Base-by-base conservation (phyloP, 2,329 filamentous ascomycete species). In the Colletotrichum lindemuthianum region DNA sequence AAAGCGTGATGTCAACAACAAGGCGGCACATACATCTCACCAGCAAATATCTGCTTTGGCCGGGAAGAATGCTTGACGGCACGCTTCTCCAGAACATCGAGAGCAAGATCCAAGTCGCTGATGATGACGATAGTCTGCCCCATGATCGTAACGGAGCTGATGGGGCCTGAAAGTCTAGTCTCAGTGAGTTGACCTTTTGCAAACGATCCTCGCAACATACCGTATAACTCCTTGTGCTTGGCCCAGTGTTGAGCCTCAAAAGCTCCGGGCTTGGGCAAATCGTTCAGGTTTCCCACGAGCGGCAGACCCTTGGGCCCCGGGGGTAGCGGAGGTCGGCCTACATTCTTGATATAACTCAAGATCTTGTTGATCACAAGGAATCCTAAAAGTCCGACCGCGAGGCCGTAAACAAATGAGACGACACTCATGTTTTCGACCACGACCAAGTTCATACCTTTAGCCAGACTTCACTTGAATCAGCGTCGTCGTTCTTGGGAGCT, bases 221-320 rank as follows among this genome's bases (percentile, higher is more conserved):
- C 74, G 52, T 76, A 76, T 8, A 65, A 32, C 2, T 79, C 72
- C 40, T 77, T 78, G 56, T 75, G 72, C 48, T 73, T 70, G 2
- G 76, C 47, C 76, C 76, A 79, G 57, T 78, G 73, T 37, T 72
- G 66, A 67, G 69, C 74, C 39, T 78, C 76, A 2, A 70, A 70
- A 9, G 56, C 55, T 4, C 71, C 73, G 2, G 68, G 55, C 1
- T 74, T 70, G 1, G 82, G 82, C n/a, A 83, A 68, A 65, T 85
- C 81, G 4, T 70, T 70, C 8, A 84, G 63, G 67, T 84, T 85
- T 8, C 83, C 83, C 9, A 85, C 44, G 2, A 85, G 47, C 0
- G 81, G 79, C 8, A 79, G 67, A 0, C 74, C 73, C 9, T 63
- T 73, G 68, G 69, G 77, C 40, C 69, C 75, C 49, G 68, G 75